phyloP scores from a whole-genome alignment of 208 protist species.

The Acanthamoeba quina region DNA sequence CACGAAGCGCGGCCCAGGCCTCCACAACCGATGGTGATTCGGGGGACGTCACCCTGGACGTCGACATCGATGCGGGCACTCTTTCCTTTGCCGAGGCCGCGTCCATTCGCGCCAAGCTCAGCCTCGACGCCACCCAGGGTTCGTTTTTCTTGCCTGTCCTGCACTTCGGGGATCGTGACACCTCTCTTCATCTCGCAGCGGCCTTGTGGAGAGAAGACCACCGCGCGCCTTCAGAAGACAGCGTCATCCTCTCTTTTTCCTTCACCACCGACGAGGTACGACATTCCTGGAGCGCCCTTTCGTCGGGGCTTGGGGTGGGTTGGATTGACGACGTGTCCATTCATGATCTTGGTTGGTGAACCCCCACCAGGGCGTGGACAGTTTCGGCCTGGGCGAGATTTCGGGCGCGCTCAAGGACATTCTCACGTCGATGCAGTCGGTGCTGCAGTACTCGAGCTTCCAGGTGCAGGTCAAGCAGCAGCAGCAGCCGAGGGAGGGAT shows the following conservation, averaged over 20 bases:
- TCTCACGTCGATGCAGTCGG: neutral
- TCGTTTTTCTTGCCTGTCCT: neutral
- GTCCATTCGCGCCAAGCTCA: neutral
- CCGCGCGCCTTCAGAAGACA: neutral
- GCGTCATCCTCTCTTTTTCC: neutral
- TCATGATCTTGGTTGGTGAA: too few species aligned
- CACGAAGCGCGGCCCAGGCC: neutral
- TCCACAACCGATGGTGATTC: neutral
- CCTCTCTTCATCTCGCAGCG: neutral
- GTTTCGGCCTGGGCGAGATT: constrained; percentile 2
- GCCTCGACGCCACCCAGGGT: neutral
- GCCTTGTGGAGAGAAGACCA: neutral
- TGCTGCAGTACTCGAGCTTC: constrained; percentile 3
- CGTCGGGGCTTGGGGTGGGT: too few species aligned
- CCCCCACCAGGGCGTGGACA: neutral
- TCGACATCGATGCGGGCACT: neutral
- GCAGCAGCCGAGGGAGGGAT: neutral
- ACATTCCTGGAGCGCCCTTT: too few species aligned
- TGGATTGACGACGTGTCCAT: too few species aligned
- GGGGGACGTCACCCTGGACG: neutral
- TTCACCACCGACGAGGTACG: neutral
- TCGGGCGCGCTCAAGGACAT: constrained; percentile 22
- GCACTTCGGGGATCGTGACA: neutral
- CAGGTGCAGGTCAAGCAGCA: neutral
- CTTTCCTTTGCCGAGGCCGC: neutral